Conservation (phyloP, 2,329 filamentous ascomycete genomes). For the Fusarium humuli region DNA sequence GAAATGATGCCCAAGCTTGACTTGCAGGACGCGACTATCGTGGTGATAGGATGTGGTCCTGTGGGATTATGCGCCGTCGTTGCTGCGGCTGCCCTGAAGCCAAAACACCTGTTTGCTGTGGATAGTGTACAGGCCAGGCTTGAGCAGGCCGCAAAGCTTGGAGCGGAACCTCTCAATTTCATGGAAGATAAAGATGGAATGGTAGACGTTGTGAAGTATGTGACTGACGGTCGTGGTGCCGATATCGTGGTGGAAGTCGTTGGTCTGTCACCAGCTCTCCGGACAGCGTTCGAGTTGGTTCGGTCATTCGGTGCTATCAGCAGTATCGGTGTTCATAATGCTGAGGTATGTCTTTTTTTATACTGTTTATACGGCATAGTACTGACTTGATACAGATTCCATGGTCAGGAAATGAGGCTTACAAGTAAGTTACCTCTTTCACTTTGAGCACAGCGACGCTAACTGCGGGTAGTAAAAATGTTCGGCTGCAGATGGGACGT, state of each 20-base stretch:
- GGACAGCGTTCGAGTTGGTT: constrained; percentile 76
- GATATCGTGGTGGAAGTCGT: constrained; percentile 87
- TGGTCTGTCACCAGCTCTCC: constrained; percentile 75
- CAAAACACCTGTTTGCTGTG: constrained; percentile 80
- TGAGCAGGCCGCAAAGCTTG: constrained; percentile 76
- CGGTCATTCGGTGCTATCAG: constrained; percentile 79
- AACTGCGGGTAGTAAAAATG: constrained; percentile 68
- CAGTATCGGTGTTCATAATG: constrained; percentile 81
- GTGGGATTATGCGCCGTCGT: constrained; percentile 87
- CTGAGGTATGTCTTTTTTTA: constrained; percentile 63
- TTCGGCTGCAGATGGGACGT: constrained; percentile 80
- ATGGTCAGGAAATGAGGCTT: constrained; percentile 73
- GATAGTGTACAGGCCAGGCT: constrained; percentile 82
- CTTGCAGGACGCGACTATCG: constrained; percentile 70
- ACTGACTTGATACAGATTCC: constrained; percentile 62
- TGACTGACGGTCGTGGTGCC: constrained; percentile 82
- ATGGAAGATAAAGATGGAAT: constrained; percentile 72
- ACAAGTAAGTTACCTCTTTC: constrained; percentile 62
- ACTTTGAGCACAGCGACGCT: too few species aligned
- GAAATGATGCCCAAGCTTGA: constrained; percentile 61
- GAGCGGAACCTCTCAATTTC: constrained; percentile 87
- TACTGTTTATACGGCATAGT: accelerated
- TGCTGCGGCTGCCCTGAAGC: constrained; percentile 77
- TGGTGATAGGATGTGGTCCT: constrained; percentile 86
- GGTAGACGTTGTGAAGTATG: constrained; percentile 75